Conservation (phyloP, 2,329 filamentous ascomycete genomes). For the Fusarium sp. region DNA sequence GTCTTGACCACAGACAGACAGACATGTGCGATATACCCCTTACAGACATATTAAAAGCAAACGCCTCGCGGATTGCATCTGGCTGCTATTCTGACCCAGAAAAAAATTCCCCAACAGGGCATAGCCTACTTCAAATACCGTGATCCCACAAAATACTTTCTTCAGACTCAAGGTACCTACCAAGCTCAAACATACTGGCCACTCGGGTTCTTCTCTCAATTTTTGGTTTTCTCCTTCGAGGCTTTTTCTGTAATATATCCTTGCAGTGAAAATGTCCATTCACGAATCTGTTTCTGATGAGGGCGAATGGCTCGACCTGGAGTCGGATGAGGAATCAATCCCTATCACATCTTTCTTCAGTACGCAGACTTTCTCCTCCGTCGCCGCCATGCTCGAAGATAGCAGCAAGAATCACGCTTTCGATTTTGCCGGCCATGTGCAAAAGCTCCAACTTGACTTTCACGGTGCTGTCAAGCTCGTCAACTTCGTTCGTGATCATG, state of each 20-base stretch:
- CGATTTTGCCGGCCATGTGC: constrained; percentile 71
- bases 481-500: constrained; percentile 70
- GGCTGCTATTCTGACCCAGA: constrained; percentile 29
- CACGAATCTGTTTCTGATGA: constrained; percentile 53
- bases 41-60: constrained; percentile 44
- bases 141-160: constrained; percentile 46
- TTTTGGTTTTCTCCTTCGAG: constrained; percentile 51
- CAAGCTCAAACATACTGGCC: constrained; percentile 11
- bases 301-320: constrained; percentile 64
- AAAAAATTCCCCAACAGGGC: constrained; percentile 44
- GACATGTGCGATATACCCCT: constrained; percentile 40
- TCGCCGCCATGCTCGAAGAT: constrained; percentile 73
- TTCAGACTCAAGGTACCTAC: constrained; percentile 1
- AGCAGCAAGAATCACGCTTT: constrained; percentile 75
- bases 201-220: constrained; percentile 1
- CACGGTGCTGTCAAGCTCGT: constrained; percentile 79
- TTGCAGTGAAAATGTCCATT: constrained; percentile 42
- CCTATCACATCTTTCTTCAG: constrained; percentile 76
- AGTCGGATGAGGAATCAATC: constrained; percentile 71
- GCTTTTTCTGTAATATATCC: constrained; percentile 49
- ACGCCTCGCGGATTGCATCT: constrained; percentile 46
- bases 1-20: background rate
- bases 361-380: constrained; percentile 71
- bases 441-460: constrained; percentile 73
- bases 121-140: constrained; percentile 52